A percentile compares a stretch with the other conserved stretches of the same genome.
phyloP scores from a whole-genome alignment of 2,329 filamentous ascomycete species.

The Colletotrichum sp. region DNA sequence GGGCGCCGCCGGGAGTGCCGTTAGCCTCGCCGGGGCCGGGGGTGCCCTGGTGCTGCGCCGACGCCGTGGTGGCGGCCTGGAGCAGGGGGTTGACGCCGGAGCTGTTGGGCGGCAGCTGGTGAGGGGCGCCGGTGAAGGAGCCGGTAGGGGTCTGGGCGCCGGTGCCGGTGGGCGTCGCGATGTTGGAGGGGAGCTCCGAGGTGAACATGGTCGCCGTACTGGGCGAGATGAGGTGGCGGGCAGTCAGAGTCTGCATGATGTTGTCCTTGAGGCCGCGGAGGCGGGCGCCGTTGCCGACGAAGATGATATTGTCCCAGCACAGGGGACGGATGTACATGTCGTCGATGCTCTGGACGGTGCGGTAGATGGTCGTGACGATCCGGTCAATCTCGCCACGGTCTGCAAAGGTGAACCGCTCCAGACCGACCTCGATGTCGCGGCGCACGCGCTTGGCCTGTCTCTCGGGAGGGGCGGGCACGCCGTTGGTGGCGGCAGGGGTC shows the following conservation, averaged over 20 bases:
- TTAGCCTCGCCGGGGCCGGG: constrained; percentile 42
- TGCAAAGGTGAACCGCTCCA: constrained; percentile 75
- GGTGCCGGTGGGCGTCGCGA: constrained; percentile 89
- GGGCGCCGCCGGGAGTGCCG: constrained; percentile 36
- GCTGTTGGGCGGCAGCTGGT: constrained; percentile 48
- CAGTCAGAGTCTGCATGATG: constrained; percentile 77
- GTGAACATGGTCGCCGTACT: constrained; percentile 96
- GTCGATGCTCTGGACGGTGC: constrained; percentile 80
- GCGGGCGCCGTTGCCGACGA: constrained; percentile 85
- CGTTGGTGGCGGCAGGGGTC: constrained; percentile 23
- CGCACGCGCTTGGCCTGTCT: constrained; percentile 61
- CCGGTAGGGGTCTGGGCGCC: constrained; percentile 88
- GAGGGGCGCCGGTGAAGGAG: constrained; percentile 58
- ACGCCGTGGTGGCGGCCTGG: constrained; percentile 84
- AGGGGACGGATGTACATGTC: constrained; percentile 84
- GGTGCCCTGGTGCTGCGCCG: constrained; percentile 37
- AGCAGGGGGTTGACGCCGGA: constrained; percentile 85
- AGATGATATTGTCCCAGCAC: constrained; percentile 90
- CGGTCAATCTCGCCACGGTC: constrained; percentile 77
- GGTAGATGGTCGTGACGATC: constrained; percentile 84
- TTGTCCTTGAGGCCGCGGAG: constrained; percentile 86
- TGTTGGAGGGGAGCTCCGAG: constrained; percentile 91
- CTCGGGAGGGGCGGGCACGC: constrained; percentile 38
- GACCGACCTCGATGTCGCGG: constrained; percentile 76
- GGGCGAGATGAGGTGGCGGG: constrained; percentile 89